These are phyloP conservation scores for Pinus tabuliformis DNA, from an alignment of 75 land plant species.

Conservation along the genomic window DNA sequence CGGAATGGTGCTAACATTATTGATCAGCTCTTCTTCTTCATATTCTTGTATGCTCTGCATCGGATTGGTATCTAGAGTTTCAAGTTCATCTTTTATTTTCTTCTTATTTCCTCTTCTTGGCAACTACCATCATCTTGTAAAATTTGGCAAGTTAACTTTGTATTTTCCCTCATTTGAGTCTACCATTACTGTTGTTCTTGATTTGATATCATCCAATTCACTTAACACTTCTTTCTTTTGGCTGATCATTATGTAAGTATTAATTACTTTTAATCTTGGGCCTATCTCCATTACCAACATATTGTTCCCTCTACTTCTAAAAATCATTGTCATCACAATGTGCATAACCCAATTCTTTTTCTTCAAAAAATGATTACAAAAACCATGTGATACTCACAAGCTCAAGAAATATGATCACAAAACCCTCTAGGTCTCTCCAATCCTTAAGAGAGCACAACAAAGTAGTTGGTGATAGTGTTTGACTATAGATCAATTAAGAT, in stretches of 20 bases:
- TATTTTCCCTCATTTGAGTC: not conserved
- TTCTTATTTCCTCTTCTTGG: not conserved
- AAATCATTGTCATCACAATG: not conserved
- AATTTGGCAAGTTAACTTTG: not conserved
- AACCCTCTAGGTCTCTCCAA: not conserved
- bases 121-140: not conserved
- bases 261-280: not conserved
- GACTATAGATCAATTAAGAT: too few species aligned
- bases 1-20: slow-evolving; percentile 35
- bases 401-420: not conserved
- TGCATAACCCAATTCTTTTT: not conserved
- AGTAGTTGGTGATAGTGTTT: too few species aligned
- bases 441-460: not conserved
- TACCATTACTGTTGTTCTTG: slow-evolving; percentile 5
- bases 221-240: not conserved
- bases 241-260: not conserved
- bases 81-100: not conserved
- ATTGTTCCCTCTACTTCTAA: not conserved
- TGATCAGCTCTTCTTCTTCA: slow-evolving; percentile 22
- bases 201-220: not conserved
- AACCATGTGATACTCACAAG: not conserved
- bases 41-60: too few species aligned
- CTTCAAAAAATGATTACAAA: not conserved
- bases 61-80: too few species aligned
- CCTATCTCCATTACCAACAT: not conserved